Evolutionary conservation across 129 eudicot genomes (phyloP), one percentile per base, ranked within the genome.

Genomic region (Smallanthus sonchifolius): DNA sequence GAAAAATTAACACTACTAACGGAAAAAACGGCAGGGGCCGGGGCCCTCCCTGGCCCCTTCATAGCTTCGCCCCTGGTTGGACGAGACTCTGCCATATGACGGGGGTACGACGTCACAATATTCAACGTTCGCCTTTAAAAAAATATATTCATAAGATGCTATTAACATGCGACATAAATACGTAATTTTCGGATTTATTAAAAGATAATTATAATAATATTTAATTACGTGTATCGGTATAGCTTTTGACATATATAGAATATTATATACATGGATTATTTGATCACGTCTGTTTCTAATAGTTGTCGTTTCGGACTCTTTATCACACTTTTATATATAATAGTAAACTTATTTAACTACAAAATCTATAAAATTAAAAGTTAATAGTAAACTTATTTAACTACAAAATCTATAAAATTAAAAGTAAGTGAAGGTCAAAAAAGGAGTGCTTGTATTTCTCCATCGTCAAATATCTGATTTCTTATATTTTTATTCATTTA

Each of bases 221-320:
- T 0, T 69, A n/a, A 54, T 67, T 43, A 40, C 57, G 61, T 32
- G 59, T 45, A 20, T 44, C 4, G 16, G 4, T 45, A 9, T 42
- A 42, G 7, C 45, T 42, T 42, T 42, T 7, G 11, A 42, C 7
- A 28, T 11, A 30, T 59, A 28, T 7, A 59, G 65, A 59, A 59
- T 61, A 13, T 69, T 13, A 35, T 34, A 49, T 70, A 37, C 59
- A 70, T 35, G 36, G 34, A 74, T 48, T 47, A 74, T 74, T 34
- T 61, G 49, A 42, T 74, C 10, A 43, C 56, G 39, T 57, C n/a
- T 59, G 9, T 57, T 30, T 73, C 15, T 72, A 14, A 32, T 49
- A 59, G 57, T 32, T 73, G 70, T 44, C 47, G 16, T 44, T n/a
- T 61, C n/a, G 47, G 60, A 62, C 47, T 28, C 8, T 61, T 61